A percentile compares a stretch with the other conserved stretches of the same genome.
These are phyloP conservation scores for Pythium insidiosum DNA, from an alignment of 352 stramenopile genomes.

Conservation along the genomic window DNA sequence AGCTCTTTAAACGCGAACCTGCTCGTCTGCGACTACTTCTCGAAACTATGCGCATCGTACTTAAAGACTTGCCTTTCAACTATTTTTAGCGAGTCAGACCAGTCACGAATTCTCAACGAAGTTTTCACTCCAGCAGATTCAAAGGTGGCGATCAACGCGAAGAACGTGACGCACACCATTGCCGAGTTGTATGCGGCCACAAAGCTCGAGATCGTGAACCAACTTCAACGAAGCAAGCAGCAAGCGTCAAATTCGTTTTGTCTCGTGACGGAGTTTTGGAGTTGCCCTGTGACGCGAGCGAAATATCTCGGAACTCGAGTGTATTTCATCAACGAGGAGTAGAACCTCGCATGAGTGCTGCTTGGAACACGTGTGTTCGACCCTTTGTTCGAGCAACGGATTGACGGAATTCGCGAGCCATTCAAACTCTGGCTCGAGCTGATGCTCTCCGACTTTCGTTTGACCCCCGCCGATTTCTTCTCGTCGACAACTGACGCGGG, in stretches of 20 bases:
- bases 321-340: slow-evolving; percentile 15
- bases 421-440: slow-evolving; percentile 8
- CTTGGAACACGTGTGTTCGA: slow-evolving; percentile 9
- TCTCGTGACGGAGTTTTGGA: slow-evolving; percentile 12
- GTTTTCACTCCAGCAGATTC: background rate
- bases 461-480: slow-evolving; percentile 11
- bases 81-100: slow-evolving; percentile 1
- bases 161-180: background rate
- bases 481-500: slow-evolving; percentile 11
- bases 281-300: background rate
- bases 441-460: slow-evolving; percentile 13
- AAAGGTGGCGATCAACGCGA: background rate
- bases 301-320: slow-evolving; percentile 14
- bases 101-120: background rate
- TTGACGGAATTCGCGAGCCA: slow-evolving; percentile 10
- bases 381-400: slow-evolving; percentile 6
- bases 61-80: slow-evolving; percentile 1
- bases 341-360: slow-evolving; percentile 11
- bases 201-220: background rate
- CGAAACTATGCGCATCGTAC: slow-evolving; percentile 1
- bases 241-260: slow-evolving; percentile 1
- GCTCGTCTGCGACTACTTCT: slow-evolving; percentile 2
- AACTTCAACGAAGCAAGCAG: background rate
- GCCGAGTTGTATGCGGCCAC: slow-evolving; percentile 4
- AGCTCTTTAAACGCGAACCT: background rate